A percentile compares a stretch with the other conserved stretches of the same genome.
These are phyloP conservation scores for Suhomyces ambrosiae DNA, from an alignment of 1,139 yeast genomes.

Conservation along the genomic window DNA sequence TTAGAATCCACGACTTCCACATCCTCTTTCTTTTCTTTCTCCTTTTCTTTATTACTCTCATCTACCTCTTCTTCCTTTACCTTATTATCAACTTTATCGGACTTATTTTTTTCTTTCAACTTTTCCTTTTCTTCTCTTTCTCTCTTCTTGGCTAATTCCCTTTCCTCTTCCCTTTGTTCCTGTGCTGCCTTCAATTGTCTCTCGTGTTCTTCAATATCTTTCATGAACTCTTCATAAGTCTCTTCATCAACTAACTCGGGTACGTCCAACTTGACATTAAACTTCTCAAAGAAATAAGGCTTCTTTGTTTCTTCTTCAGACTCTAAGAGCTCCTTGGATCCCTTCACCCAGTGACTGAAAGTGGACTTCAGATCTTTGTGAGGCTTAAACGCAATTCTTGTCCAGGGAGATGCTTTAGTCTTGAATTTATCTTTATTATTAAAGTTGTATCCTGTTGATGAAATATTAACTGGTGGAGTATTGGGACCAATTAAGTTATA, in stretches of 20 bases:
- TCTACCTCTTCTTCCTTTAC: slow-evolving; percentile 7
- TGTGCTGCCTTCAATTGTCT: slow-evolving; percentile 18
- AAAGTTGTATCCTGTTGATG: slow-evolving; percentile 45
- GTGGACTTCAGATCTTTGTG: slow-evolving; percentile 52
- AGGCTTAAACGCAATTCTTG: slow-evolving; percentile 57
- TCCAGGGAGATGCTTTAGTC: slow-evolving; percentile 83
- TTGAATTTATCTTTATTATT: slow-evolving; percentile 66
- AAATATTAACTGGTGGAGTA: slow-evolving; percentile 75
- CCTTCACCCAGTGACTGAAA: slow-evolving; percentile 89
- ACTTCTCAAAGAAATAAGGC: slow-evolving; percentile 75
- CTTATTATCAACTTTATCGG: slow-evolving; percentile 3
- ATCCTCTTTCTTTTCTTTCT: slow-evolving; percentile 8
- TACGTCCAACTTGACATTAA: slow-evolving; percentile 66
- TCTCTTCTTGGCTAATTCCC: slow-evolving; percentile 17
- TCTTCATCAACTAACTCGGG: slow-evolving; percentile 68
- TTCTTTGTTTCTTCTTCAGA: slow-evolving; percentile 43
- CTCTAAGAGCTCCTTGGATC: slow-evolving; percentile 55
- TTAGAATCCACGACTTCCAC: no score
- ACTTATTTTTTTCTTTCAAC: slow-evolving; percentile 6
- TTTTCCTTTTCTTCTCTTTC: slow-evolving; percentile 18
- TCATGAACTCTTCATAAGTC: slow-evolving; percentile 58
- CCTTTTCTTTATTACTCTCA: no score
- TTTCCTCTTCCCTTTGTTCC: slow-evolving; percentile 27
- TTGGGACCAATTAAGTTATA: slow-evolving; percentile 88
- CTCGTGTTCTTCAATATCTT: slow-evolving; percentile 38